These are phyloP conservation scores for Cynanchum wilfordii DNA, from an alignment of 257 asterid species.

Conservation along the genomic window DNA sequence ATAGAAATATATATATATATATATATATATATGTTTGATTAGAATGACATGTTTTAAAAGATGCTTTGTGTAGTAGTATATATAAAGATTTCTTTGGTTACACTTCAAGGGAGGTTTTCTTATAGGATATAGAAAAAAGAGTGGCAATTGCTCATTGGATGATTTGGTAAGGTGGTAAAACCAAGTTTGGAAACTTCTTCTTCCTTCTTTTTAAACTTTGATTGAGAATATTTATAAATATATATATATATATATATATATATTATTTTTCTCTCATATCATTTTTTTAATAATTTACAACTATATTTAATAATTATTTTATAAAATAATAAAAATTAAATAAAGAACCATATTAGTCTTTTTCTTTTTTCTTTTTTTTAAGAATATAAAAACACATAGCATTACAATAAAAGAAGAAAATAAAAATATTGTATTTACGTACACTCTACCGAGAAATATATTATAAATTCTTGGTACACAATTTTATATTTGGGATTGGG, in stretches of 20 bases:
- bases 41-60: background rate
- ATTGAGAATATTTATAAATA: background rate
- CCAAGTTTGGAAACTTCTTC: background rate
- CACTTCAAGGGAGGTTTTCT: slow-evolving; percentile 9
- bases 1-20: too few relatives aligned
- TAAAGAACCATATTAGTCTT: too few relatives aligned
- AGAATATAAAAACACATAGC: too few relatives aligned
- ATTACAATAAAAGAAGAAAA: too few relatives aligned
- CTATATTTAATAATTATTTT: too few relatives aligned
- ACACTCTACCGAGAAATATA: too few relatives aligned
- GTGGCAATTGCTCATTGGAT: background rate
- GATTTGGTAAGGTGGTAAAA: background rate
- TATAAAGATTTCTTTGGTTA: slow-evolving; percentile 10
- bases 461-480: background rate
- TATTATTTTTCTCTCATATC: too few relatives aligned
- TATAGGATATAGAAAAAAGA: background rate
- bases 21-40: background rate
- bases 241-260: background rate
- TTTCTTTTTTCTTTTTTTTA: too few relatives aligned
- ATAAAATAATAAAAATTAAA: too few relatives aligned
- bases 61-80: background rate
- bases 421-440: too few relatives aligned
- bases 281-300: too few relatives aligned
- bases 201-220: background rate
- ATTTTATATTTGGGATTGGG: background rate